phyloP scores from a whole-genome alignment of 2,329 filamentous ascomycete genomes.

The Fusarium pseudograminearum region DNA sequence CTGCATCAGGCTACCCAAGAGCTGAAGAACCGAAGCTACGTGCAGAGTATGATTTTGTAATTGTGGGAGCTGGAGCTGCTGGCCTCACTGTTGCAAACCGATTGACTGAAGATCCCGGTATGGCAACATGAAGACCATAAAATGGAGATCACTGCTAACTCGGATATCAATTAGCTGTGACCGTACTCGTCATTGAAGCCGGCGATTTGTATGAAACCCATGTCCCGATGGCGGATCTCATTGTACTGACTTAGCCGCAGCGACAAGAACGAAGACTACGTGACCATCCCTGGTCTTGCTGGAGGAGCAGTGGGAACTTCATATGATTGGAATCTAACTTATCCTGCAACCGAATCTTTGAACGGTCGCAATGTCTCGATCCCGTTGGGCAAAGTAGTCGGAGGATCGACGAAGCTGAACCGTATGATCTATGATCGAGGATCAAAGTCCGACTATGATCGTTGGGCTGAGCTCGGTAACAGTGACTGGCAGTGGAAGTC shows the following conservation, averaged over 20 bases:
- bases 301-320: constrained; percentile 43
- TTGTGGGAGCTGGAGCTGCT: constrained; percentile 39
- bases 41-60: constrained; percentile 39
- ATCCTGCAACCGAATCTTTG: constrained; percentile 17
- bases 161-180: constrained; percentile 10
- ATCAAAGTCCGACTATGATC: constrained; percentile 56
- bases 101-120: constrained; percentile 36
- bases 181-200: constrained; percentile 41
- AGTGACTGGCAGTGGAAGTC: constrained; percentile 55
- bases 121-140: not conserved
- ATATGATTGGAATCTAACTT: constrained; percentile 41
- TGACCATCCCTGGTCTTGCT: constrained; percentile 41
- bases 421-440: constrained; percentile 55
- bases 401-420: constrained; percentile 58
- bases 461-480: constrained; percentile 61
- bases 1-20: constrained; percentile 1
- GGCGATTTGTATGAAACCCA: constrained; percentile 35
- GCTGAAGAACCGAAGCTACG: not conserved
- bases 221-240: fast-evolving
- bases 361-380: constrained; percentile 32
- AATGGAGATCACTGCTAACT: not conserved
- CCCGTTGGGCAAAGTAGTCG: constrained; percentile 52
- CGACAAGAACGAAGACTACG: constrained; percentile 35
- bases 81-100: constrained; percentile 43
- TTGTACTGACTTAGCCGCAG: constrained; percentile 5